Base-by-base conservation (phyloP, 768 basidiomycete species). In the Phlegmacium glaucopus region DNA sequence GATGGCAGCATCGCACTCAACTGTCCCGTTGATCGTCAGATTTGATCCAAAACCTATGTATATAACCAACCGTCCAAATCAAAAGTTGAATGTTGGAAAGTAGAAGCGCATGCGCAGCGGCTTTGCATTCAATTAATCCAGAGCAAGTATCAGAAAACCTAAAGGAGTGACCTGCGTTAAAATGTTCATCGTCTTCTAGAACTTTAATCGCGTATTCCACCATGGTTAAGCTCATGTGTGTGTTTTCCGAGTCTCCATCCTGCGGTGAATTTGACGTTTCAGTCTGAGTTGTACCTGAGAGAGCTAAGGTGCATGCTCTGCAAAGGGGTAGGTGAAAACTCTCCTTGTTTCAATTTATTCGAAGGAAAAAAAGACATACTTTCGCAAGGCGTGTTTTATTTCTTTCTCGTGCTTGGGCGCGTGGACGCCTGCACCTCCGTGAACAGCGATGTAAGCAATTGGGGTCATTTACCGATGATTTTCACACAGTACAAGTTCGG, bases 1-100 rank as follows among this genome's bases (percentile, higher is more conserved):
- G 47, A 91, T 69, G 10, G 86, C 76, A 7, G 90, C 89, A 55
- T 92, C 90, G 55, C 90, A 91, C 66, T 92, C 90, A 13, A 90
- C 88, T 2, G 68, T 69, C 11, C 90, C 88, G n/a, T 78, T 71
- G 3, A 83, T 52, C 0, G 87, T 90, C 39, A 92, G 68, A 61
- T 91, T 92, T 2, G 90, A 88, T 4, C 90, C 89, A 50, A 76
- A 80, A 1, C 89, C 87, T 84, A 50, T 43, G n/a, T 10, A 36
- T 15, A 38, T 1, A 45, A 10, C 25, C 15, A 45, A 22, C 22
- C 22, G 22, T 22, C 22, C 22, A 5, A 22, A 5, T 5, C 22
- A 22, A 22, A 22, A 22, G 2, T 22, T 22, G 5, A 22, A 22
- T 22, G 22, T 22, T 22, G 22, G 22, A 22, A 22, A 5, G 22